Evolutionary conservation across 768 basidiomycete species (phyloP).

Genomic region (Zangia roseola): DNA sequence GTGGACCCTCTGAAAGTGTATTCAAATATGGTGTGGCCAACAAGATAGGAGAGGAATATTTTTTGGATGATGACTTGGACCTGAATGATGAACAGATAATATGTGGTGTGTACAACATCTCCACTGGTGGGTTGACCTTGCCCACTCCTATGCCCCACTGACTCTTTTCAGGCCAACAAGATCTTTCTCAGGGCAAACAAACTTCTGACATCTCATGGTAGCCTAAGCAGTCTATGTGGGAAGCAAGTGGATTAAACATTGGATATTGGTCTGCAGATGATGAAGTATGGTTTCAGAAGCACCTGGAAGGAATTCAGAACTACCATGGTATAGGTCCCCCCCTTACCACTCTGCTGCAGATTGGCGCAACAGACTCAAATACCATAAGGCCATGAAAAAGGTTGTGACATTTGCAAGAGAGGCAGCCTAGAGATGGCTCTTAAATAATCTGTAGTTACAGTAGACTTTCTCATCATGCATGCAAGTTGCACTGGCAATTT

Average conservation of each 20-base stretch:
- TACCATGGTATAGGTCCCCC: neutral
- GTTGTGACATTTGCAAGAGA: no score
- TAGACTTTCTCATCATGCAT: no score
- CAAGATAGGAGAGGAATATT: neutral
- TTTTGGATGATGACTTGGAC: slow-evolving; percentile 5
- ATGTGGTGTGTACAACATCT: slow-evolving; percentile 2
- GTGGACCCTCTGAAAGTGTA: neutral
- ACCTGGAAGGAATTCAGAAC: neutral
- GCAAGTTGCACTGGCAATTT: no score
- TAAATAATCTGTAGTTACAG: no score
- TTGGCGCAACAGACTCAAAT: neutral
- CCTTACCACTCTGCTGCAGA: neutral
- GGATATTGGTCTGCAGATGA: slow-evolving; percentile 1
- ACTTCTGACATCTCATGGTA: neutral
- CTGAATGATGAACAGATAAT: neutral
- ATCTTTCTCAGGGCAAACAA: neutral
- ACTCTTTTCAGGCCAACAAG: neutral
- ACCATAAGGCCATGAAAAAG: neutral
- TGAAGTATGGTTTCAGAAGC: neutral
- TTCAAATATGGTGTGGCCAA: neutral
- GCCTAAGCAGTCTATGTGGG: slow-evolving; percentile 3
- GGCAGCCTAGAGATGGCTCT: no score
- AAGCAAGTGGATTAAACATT: neutral
- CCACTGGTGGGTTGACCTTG: neutral
- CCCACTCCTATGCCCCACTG: no score